These are phyloP conservation scores for Ramaria rubella DNA, from an alignment of 768 basidiomycete species.

Conservation along the genomic window DNA sequence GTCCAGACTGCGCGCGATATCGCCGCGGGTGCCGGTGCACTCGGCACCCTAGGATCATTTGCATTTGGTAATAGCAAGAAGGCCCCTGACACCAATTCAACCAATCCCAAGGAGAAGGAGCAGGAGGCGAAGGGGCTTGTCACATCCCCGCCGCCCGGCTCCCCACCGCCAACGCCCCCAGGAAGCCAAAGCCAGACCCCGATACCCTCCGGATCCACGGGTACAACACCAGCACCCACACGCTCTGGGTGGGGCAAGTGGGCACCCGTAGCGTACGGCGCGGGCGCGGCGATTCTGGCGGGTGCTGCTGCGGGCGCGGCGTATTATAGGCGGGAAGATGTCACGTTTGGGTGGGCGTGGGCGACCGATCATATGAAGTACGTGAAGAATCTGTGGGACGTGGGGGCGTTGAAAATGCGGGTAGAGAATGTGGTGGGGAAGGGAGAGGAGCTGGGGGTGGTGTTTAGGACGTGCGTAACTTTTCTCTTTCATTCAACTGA, in stretches of 20 bases:
- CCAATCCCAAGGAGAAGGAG: not conserved
- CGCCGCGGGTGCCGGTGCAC: slow-evolving; percentile 44
- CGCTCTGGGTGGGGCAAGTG: slow-evolving; percentile 49
- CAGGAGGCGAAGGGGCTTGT: not conserved
- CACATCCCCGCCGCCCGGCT: slow-evolving; percentile 34
- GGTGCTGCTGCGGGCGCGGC: slow-evolving; percentile 82
- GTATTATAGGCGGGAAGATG: slow-evolving; percentile 73
- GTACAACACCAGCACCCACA: slow-evolving; percentile 12
- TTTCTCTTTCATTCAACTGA: not conserved
- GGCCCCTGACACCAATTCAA: not conserved
- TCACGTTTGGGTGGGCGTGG: slow-evolving; percentile 65
- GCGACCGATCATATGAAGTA: slow-evolving; percentile 87
- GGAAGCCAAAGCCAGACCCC: slow-evolving; percentile 14
- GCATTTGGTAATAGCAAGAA: slow-evolving; percentile 2
- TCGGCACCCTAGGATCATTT: slow-evolving; percentile 40
- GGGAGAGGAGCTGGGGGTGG: slow-evolving; percentile 54
- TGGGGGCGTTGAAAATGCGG: slow-evolving; percentile 50
- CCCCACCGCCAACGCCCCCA: not conserved
- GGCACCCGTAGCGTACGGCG: slow-evolving; percentile 63
- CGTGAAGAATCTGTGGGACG: slow-evolving; percentile 81
- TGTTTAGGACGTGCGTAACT: slow-evolving; percentile 63
- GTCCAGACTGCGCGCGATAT: slow-evolving; percentile 58
- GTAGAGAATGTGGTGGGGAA: slow-evolving; percentile 56
- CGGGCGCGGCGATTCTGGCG: slow-evolving; percentile 70
- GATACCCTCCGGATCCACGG: too few relatives aligned